Evolutionary conservation across 208 protist species (phyloP).

Genomic region (Crithidia expoeki): DNA sequence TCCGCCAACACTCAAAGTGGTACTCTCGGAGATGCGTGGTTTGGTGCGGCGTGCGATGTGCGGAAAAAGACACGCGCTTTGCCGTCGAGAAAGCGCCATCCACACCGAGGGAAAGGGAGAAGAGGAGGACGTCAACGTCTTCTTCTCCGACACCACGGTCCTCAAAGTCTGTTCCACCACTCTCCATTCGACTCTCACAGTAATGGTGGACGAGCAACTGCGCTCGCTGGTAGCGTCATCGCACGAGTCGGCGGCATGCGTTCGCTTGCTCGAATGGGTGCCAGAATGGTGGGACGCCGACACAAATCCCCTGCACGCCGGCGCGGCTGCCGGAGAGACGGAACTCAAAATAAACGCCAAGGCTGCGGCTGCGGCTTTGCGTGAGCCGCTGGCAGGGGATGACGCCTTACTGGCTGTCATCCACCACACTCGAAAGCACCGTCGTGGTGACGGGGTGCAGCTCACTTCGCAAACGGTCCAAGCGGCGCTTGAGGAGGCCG

Average conservation of each 20-base stretch:
- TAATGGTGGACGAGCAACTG: background rate
- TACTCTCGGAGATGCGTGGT: constrained; percentile 1
- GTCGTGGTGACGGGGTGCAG: background rate
- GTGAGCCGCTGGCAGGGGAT: constrained; percentile 8
- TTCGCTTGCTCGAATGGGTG: constrained; percentile 12
- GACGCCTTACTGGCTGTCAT: constrained; percentile 27
- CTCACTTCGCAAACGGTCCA: constrained; percentile 12
- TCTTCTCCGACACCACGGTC: constrained; percentile 11
- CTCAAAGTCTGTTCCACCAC: constrained; percentile 4
- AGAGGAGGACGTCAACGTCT: constrained; percentile 21
- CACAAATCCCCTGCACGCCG: background rate
- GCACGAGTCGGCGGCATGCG: background rate
- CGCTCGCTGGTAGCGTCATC: background rate
- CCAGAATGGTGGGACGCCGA: constrained; percentile 14
- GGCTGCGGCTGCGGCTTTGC: constrained; percentile 10
- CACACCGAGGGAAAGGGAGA: background rate
- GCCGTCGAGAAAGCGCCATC: background rate
- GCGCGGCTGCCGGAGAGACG: constrained; percentile 1
- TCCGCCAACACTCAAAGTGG: background rate
- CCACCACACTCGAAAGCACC: constrained; percentile 24
- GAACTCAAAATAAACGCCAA: constrained; percentile 23
- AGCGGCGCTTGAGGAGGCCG: constrained; percentile 7
- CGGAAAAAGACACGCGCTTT: background rate
- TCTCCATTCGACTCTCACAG: background rate
- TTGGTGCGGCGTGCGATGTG: background rate